Conservation (phyloP, 257 asterid genomes). For the Gentiana macrophylla region DNA sequence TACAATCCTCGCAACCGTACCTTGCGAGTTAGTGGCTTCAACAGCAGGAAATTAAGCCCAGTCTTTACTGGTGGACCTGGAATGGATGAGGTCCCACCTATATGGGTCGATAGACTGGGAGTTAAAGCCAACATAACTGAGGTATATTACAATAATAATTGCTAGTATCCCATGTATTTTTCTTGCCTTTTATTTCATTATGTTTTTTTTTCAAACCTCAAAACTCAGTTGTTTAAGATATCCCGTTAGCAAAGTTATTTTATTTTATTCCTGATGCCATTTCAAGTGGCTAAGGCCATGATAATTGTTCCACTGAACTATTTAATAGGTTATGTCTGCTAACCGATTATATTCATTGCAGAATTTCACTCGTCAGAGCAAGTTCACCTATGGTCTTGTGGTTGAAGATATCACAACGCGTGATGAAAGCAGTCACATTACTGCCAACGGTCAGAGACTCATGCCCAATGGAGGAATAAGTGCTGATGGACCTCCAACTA, state of each 20-base stretch:
- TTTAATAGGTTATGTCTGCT: neutral
- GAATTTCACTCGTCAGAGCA: constrained; percentile 94
- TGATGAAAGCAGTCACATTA: constrained; percentile 88
- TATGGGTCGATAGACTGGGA: constrained; percentile 98
- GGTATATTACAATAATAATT: constrained; percentile 26
- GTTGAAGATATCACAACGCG: constrained; percentile 97
- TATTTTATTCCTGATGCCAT: neutral
- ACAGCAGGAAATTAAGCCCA: constrained; percentile 90
- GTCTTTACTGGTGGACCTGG: constrained; percentile 99
- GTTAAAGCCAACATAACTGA: constrained; percentile 83
- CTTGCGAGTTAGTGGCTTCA: constrained; percentile 86
- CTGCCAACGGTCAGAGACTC: constrained; percentile 87
- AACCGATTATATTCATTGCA: constrained; percentile 24
- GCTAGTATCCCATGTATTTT: neutral
- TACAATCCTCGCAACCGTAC: constrained; percentile 84
- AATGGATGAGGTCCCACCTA: constrained; percentile 88
- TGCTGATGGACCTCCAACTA: constrained; percentile 98
- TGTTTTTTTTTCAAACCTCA: neutral
- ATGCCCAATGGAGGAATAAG: constrained; percentile 95
- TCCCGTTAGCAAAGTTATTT: neutral
- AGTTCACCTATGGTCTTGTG: constrained; percentile 89
- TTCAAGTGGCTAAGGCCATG: neutral
- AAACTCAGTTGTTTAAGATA: neutral
- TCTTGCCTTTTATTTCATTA: neutral
- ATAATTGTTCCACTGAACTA: neutral